Evolutionary conservation across 169 alveolate genomes (phyloP).

Genomic region (Eimeria sp.): DNA sequence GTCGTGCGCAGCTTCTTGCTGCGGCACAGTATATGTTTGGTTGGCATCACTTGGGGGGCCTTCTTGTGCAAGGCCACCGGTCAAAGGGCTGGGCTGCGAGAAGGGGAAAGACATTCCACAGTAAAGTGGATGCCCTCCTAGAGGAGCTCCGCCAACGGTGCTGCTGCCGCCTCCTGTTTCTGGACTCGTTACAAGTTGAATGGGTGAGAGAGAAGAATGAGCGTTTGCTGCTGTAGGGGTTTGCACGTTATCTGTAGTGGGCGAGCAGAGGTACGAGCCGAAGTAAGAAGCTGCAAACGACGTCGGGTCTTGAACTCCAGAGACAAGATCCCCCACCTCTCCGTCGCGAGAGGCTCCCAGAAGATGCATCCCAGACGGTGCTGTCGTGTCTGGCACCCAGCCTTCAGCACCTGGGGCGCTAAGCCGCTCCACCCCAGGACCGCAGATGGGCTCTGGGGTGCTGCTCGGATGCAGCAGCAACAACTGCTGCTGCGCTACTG

Average conservation of each 20-base stretch:
- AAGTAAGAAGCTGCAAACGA: constrained; percentile 31
- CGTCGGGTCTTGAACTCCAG: constrained; percentile 42
- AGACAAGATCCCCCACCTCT: constrained; percentile 3
- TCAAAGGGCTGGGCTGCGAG: constrained; percentile 19
- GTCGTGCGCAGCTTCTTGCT: constrained; percentile 6
- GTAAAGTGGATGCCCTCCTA: constrained; percentile 24
- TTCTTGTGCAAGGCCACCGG: background rate
- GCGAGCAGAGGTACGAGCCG: constrained; percentile 31
- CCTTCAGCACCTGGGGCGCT: constrained; percentile 38
- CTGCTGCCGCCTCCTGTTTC: constrained; percentile 21
- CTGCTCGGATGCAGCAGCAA: constrained; percentile 40
- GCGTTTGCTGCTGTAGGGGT: background rate
- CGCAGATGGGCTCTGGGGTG: constrained; percentile 29
- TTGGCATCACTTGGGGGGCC: background rate
- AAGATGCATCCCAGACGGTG: background rate
- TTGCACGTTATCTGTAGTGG: background rate
- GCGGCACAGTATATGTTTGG: background rate
- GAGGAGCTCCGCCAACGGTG: constrained; percentile 4
- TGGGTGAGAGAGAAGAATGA: constrained; percentile 9
- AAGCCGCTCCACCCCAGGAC: background rate
- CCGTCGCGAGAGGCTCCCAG: constrained; percentile 44
- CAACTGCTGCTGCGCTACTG: constrained; percentile 65
- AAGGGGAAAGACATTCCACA: constrained; percentile 15
- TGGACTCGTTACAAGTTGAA: background rate
- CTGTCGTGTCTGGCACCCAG: background rate